Base-by-base conservation (phyloP, 768 basidiomycete genomes). In the Butyriboletus loyo region DNA sequence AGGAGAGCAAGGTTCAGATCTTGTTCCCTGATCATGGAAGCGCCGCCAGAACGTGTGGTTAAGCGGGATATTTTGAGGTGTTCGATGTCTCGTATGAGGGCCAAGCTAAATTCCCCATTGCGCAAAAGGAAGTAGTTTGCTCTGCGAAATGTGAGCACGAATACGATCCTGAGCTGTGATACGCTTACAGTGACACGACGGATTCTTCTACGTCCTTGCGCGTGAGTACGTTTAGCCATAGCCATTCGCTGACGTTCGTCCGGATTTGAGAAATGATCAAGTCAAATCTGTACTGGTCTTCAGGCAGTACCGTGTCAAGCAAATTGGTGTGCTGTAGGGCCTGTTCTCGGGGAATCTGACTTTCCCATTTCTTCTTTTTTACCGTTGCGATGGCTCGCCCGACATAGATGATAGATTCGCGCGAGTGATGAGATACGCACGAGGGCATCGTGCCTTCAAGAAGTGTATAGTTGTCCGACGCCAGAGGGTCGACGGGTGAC, bases 201-300 rank as follows among this genome's bases (percentile, higher is more conserved):
- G 92, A 87, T 22, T 87, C 87, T 56, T 88, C 85, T 1, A 95
- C 86, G 55, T 93, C 91, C 59, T 82, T 80, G 61, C 79, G 79
- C 2, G 92, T 95, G 46, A 97, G 74, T 34, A 96, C 86, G 62
- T 94, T 92, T 22, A 84, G 69, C 94, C 93, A 97, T 1, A 97
- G 75, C 92, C 93, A 97, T 75, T 97, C 94, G 64, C 92, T 89
- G 46, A 95, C 81, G 52, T 87, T 85, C 1, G 79, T 86, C 52
- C 92, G 75, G 34, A 94, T 89, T 54, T 86, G 82, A 17, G 81
- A 73, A 32, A 97, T 82, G 53, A 85, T 80, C 30, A 77, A 72
- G 65, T 91, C 90, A 62, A 97, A 91, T 15, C 75, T 78, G 55
- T 89, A 85, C 54, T 82, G 83, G 58, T 92, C 86, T 61, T 89